Evolutionary conservation across 768 basidiomycete genomes (phyloP).

Genomic region (Neoboletus magnificus): DNA sequence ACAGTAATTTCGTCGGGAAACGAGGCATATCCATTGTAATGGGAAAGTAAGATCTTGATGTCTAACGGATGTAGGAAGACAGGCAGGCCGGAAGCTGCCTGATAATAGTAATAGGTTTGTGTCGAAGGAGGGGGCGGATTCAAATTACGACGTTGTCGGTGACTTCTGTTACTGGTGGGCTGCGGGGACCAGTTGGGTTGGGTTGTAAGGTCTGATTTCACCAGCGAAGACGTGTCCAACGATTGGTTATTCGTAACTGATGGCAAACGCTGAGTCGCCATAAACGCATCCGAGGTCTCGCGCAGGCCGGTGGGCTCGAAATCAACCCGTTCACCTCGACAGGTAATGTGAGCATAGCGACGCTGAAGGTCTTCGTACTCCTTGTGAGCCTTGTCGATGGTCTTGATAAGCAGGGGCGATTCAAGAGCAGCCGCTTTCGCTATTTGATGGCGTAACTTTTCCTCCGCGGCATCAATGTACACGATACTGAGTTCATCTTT

Average conservation of each 20-base stretch:
- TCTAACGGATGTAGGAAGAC: conserved; percentile 95
- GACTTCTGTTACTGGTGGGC: conserved; percentile 36
- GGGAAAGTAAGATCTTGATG: conserved; percentile 85
- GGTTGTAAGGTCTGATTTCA: conserved; percentile 3
- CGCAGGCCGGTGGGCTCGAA: conserved; percentile 10
- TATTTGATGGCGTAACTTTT: conserved; percentile 75
- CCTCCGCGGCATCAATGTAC: conserved; percentile 78
- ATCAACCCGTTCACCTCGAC: conserved; percentile 24
- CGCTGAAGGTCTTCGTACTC: conserved; percentile 54
- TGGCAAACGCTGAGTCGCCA: conserved; percentile 40
- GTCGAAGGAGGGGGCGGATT: conserved; percentile 86
- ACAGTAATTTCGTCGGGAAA: conserved; percentile 84
- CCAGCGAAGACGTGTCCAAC: not conserved
- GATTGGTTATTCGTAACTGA: conserved; percentile 10
- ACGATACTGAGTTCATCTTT: conserved; percentile 73
- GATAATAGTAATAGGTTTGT: conserved; percentile 94
- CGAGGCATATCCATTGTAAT: conserved; percentile 74
- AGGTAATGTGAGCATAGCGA: conserved; percentile 22
- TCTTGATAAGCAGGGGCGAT: conserved; percentile 56
- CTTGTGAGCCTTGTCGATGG: conserved; percentile 60
- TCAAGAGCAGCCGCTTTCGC: conserved; percentile 76
- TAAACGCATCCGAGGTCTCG: conserved; percentile 59
- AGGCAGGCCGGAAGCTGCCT: conserved; percentile 86
- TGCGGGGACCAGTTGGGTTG: conserved; percentile 6
- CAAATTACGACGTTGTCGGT: conserved; percentile 69